A percentile compares a stretch with the other conserved stretches of the same genome.
phyloP scores from a whole-genome alignment of 768 basidiomycete genomes.

The Podaxis sp. region DNA sequence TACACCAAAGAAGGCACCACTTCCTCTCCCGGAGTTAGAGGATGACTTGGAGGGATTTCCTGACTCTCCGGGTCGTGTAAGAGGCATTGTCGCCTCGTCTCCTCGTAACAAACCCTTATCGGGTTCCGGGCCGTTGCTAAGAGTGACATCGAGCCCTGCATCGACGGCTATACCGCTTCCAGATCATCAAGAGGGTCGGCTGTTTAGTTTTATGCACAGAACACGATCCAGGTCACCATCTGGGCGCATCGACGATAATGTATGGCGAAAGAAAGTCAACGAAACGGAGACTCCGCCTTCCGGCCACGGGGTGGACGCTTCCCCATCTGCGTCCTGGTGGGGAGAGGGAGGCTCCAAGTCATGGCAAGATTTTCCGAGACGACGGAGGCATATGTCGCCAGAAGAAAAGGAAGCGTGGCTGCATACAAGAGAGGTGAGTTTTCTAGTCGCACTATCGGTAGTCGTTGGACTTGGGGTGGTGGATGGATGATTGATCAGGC shows the following conservation, averaged over 20 bases:
- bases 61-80: background rate
- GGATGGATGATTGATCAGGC: background rate
- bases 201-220: background rate
- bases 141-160: conserved; percentile 9
- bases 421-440: conserved; percentile 17
- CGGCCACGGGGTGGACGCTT: background rate
- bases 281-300: background rate
- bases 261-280: conserved; percentile 11
- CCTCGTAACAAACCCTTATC: background rate
- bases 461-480: background rate
- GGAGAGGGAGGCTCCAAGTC: conserved; percentile 9
- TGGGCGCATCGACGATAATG: background rate
- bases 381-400: conserved; percentile 11
- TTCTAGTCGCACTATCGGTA: background rate
- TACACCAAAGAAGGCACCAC: conserved; percentile 14
- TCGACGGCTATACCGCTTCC: background rate
- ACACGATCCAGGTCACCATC: conserved; percentile 4
- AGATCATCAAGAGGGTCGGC: conserved; percentile 1
- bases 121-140: background rate
- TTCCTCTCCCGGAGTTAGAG: conserved; percentile 6
- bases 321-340: conserved; percentile 19
- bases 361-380: conserved; percentile 16
- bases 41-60: conserved; percentile 2
- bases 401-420: conserved; percentile 13
- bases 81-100: background rate